Percentiles rank a stretch among this genome's conserved stretches.
Evolutionary conservation across 2,329 filamentous ascomycete species (phyloP).

Genomic region (Colletotrichum tamarilloi): DNA sequence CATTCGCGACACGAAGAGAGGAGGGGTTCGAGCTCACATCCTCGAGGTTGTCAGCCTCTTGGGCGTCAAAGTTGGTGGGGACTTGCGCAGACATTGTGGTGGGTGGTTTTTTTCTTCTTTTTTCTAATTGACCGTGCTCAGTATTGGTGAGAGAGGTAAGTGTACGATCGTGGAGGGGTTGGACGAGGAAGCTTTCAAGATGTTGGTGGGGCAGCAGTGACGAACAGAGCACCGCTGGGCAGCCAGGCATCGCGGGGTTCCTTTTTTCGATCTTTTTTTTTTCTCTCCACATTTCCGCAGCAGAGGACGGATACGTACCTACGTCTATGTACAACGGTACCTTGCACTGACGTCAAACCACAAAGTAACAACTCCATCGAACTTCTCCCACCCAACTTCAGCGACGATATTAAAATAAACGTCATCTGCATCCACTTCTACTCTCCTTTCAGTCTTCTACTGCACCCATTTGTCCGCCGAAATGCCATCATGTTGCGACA

Average conservation of each 20-base stretch:
- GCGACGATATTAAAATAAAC: background rate
- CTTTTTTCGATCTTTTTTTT: constrained; percentile 6
- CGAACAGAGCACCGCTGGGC: constrained; percentile 10
- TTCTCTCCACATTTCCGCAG: background rate
- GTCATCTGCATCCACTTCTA: background rate
- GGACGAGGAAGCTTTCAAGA: constrained; percentile 7
- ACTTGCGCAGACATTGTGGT: constrained; percentile 37
- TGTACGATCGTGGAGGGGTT: background rate
- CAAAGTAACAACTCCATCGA: background rate
- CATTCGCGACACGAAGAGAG: background rate
- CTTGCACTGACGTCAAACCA: constrained; percentile 2
- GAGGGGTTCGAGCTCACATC: constrained; percentile 56
- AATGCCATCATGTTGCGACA: background rate
- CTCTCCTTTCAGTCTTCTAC: background rate
- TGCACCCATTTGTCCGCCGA: background rate
- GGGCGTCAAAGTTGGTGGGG: constrained; percentile 69
- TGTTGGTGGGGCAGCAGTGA: constrained; percentile 23
- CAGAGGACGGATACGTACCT: background rate
- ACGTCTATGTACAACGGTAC: background rate
- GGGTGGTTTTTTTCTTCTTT: too few relatives aligned
- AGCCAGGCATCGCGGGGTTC: constrained; percentile 20
- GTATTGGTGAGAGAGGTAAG: background rate
- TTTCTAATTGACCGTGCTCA: background rate
- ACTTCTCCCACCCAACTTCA: background rate
- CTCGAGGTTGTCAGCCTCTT: constrained; percentile 66